Evolutionary conservation across 2,329 filamentous ascomycete species (phyloP).

Genomic region (Fusarium graminum): DNA sequence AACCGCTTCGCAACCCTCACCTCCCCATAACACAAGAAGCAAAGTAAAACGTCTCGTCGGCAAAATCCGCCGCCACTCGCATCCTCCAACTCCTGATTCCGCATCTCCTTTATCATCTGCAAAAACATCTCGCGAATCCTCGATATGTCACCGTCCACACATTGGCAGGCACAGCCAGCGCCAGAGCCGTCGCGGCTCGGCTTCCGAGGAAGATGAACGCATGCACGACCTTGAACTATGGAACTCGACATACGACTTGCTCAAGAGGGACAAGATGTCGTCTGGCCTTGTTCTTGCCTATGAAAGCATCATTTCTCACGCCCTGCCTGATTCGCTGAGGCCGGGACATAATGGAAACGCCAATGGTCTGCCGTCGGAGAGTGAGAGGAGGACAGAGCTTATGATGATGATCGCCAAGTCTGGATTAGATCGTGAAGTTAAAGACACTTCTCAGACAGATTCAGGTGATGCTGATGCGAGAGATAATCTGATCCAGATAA

Average conservation of each 20-base stretch:
- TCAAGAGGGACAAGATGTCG: constrained; percentile 50
- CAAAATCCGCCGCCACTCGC: constrained; percentile 42
- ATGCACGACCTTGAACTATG: constrained; percentile 51
- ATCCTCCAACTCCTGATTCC: constrained; percentile 21
- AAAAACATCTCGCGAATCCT: constrained; percentile 31
- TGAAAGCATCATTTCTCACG: constrained; percentile 54
- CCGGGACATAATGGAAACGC: constrained; percentile 47
- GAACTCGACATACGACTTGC: constrained; percentile 53
- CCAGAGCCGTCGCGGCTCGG: constrained; percentile 26
- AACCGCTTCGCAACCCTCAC: constrained; percentile 29
- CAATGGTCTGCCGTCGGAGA: constrained; percentile 40
- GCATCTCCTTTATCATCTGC: constrained; percentile 31
- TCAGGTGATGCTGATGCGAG: constrained; percentile 50
- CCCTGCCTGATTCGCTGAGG: constrained; percentile 53
- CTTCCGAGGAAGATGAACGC: constrained; percentile 31
- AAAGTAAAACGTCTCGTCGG: constrained; percentile 44
- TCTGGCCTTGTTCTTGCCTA: constrained; percentile 53
- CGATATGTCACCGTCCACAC: constrained; percentile 29
- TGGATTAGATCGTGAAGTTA: constrained; percentile 50
- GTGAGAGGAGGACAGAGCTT: constrained; percentile 49
- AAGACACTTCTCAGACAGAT: constrained; percentile 43
- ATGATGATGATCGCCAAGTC: constrained; percentile 50
- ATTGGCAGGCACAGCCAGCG: constrained; percentile 32
- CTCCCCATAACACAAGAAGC: constrained; percentile 24
- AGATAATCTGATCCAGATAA: constrained; percentile 48